A percentile compares a stretch with the other conserved stretches of the same genome.
phyloP scores from a whole-genome alignment of 495 filamentous ascomycete species.

The Daldinia caldariorum region DNA sequence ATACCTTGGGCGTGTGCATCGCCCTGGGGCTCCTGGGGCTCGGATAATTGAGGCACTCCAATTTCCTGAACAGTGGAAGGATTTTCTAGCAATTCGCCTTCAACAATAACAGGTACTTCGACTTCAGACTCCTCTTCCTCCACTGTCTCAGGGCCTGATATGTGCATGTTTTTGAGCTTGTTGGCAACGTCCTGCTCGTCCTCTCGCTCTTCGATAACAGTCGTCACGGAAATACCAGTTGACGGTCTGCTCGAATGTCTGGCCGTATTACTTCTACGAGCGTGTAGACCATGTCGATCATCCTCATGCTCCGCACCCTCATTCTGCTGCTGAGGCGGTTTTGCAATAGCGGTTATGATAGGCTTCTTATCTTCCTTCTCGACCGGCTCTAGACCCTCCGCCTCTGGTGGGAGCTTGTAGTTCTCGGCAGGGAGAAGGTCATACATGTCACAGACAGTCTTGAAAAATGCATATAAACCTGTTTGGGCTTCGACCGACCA shows the following conservation, averaged over 20 bases:
- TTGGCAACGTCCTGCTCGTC: conserved; percentile 62
- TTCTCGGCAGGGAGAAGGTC: conserved; percentile 89
- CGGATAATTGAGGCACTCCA: conserved; percentile 10
- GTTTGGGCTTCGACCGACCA: conserved; percentile 91
- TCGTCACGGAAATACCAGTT: conserved; percentile 75
- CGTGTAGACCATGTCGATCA: conserved; percentile 52
- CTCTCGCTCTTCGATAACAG: conserved; percentile 76
- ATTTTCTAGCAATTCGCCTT: conserved; percentile 47
- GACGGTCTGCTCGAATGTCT: conserved; percentile 78
- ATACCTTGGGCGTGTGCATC: conserved; percentile 18
- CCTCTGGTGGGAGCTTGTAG: conserved; percentile 92
- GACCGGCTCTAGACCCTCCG: conserved; percentile 75
- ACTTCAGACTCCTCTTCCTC: conserved; percentile 56
- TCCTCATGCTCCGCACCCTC: conserved; percentile 51
- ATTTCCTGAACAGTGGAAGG: conserved; percentile 18
- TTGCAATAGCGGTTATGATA: conserved; percentile 54
- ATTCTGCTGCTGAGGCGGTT: conserved; percentile 56
- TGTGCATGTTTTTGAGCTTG: conserved; percentile 53
- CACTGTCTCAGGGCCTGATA: conserved; percentile 49
- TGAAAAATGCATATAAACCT: conserved; percentile 94
- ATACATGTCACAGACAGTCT: conserved; percentile 93
- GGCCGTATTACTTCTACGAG: conserved; percentile 70
- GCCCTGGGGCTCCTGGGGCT: conserved; percentile 11
- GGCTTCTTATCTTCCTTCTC: conserved; percentile 50
- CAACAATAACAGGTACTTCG: conserved; percentile 58